A percentile compares a stretch with the other conserved stretches of the same genome.
Evolutionary conservation across 106 monocot species (phyloP).

Genomic region (Dactylorhiza incarnata): DNA sequence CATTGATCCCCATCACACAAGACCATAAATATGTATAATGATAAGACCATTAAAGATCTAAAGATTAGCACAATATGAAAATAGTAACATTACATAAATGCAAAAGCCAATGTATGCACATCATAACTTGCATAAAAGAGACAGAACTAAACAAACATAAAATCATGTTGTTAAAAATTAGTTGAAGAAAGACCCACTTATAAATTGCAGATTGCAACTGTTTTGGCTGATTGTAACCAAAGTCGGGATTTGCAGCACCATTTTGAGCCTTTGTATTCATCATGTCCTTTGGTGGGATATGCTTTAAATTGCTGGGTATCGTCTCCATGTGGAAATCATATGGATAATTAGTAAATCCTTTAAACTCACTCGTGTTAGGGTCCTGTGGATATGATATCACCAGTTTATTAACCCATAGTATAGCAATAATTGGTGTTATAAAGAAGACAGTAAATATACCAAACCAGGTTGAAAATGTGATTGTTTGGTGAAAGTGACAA

Average conservation of each 20-base stretch:
- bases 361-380: slow-evolving; percentile 19
- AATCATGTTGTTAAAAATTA: neutral
- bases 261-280: slow-evolving; percentile 25
- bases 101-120: neutral
- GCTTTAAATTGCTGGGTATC: slow-evolving; percentile 21
- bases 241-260: slow-evolving; percentile 21
- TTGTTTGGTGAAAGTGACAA: slow-evolving; percentile 5
- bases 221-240: slow-evolving; percentile 23
- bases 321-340: slow-evolving; percentile 27
- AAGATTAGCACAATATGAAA: neutral
- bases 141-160: neutral
- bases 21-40: neutral
- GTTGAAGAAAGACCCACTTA: slow-evolving; percentile 5
- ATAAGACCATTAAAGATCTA: slow-evolving; percentile 2
- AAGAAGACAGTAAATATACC: slow-evolving; percentile 8
- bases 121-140: neutral
- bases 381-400: slow-evolving; percentile 23
- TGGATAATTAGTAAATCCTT: slow-evolving; percentile 32
- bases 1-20: too few species aligned
- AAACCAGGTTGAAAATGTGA: slow-evolving; percentile 17
- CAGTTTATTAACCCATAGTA: neutral
- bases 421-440: neutral
- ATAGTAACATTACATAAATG: neutral
- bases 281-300: slow-evolving; percentile 23
- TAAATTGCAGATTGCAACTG: slow-evolving; percentile 13